Base-by-base conservation (phyloP, 805 yeast species). In the Ogataea trehaloabstinens region DNA sequence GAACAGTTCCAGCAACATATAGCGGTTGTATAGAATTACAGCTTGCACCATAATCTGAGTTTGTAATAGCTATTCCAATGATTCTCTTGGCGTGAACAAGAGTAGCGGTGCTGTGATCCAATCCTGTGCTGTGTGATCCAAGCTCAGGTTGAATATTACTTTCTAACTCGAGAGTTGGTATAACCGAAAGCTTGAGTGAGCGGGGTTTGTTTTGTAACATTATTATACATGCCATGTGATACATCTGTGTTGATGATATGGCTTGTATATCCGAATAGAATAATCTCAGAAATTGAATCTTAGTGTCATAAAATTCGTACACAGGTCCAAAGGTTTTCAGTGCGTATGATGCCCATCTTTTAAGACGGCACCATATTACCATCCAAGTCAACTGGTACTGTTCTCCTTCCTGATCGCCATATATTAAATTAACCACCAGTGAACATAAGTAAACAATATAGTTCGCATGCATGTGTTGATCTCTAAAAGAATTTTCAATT, bases 161-260 rank as follows among this genome's bases (percentile, higher is more conserved):
- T 22, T 22, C 25, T 12, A 22, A 12, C 55, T 7, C 48, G 3
- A 43, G 45, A 11, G 44, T 13, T 5, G 46, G 21, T 12, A 44
- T 35, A 6, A 44, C 41, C 1, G 64, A 46, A 6, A 48, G 22
- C 29, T 62, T 66, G 36, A 52, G 49, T 1, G 52, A 46, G 29
- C 72, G 53, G 8, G 73, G 73, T 44, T 66, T 68, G 33, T 65
- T 65, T 24, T 66, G 70, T 25, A 63, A 56, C 49, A 68, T 37
- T 17, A 68, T 37, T 11, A 69, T 69, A 31, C 63, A 55, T 0
- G 70, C 64, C 69, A 62, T 67, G 41, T 68, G 73, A 38, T 60
- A 67, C 44, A 67, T 41, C 35, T 67, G 72, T 40, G 63, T 66
- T 3, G 70, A 58, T 3, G 70, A 66, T 10, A 67, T 63, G 0